phyloP scores from a whole-genome alignment of 2,329 filamentous ascomycete species.

The Hymenoscyphus repandus region DNA sequence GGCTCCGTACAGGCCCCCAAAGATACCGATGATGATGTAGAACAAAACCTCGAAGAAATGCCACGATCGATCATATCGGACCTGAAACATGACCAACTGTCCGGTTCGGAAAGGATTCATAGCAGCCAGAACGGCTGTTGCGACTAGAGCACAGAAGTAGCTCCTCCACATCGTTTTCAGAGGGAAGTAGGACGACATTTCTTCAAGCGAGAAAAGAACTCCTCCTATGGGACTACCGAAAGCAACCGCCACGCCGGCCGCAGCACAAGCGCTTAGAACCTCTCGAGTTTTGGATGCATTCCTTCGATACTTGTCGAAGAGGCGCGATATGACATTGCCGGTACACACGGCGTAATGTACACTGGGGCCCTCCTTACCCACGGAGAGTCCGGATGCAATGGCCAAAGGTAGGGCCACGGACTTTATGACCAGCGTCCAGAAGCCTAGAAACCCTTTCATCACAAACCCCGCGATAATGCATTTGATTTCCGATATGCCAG shows the following conservation, averaged over 20 bases:
- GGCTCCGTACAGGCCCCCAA: conserved; percentile 91
- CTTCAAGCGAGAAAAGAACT: conserved; percentile 92
- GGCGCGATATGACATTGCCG: conserved; percentile 88
- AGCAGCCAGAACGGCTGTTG: conserved; percentile 83
- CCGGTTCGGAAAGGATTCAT: conserved; percentile 98
- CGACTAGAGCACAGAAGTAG: conserved; percentile 95
- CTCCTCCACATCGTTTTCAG: conserved; percentile 97
- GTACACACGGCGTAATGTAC: conserved; percentile 99
- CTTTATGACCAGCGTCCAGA: conserved; percentile 90
- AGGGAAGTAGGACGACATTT: conserved; percentile 96
- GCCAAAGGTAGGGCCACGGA: conserved; percentile 84
- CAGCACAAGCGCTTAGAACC: conserved; percentile 89
- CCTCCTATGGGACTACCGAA: conserved; percentile 97
- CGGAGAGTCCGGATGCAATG: conserved; percentile 88
- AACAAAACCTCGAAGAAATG: conserved; percentile 96
- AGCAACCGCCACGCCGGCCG: conserved; percentile 90
- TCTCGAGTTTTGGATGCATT: conserved; percentile 94
- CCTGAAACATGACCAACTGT: conserved; percentile 98
- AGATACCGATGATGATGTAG: conserved; percentile 84
- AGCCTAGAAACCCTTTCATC: conserved; percentile 96
- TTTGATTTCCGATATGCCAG: conserved; percentile 98
- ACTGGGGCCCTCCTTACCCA: conserved; percentile 95
- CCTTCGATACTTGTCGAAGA: conserved; percentile 86
- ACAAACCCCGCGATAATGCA: conserved; percentile 98
- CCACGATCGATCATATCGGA: conserved; percentile 92